These are phyloP conservation scores for Acanthamoeba rhysodes DNA, from an alignment of 208 protist genomes.

Conservation along the genomic window DNA sequence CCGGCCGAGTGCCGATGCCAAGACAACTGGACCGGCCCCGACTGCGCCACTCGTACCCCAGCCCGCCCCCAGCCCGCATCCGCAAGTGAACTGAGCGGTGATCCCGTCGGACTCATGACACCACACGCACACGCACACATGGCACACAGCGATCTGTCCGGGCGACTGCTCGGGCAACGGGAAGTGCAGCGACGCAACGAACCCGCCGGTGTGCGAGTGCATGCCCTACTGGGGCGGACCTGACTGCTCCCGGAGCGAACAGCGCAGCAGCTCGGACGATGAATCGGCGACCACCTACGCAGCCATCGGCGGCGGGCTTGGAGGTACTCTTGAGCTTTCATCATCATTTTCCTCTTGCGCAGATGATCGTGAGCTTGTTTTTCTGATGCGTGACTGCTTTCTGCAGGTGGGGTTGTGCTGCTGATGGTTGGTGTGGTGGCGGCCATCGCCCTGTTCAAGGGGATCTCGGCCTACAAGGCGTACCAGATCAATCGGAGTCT, in stretches of 20 bases:
- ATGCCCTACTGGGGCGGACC: neutral
- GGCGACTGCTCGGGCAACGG: neutral
- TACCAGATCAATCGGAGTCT: neutral
- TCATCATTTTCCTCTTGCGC: neutral
- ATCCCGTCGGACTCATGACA: too few species aligned
- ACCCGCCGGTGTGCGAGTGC: neutral
- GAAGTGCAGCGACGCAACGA: neutral
- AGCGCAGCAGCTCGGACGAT: neutral
- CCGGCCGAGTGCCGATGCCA: neutral
- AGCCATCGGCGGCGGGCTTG: neutral
- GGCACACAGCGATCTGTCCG: neutral
- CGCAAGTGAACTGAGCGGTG: too few species aligned
- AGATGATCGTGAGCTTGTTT: too few species aligned
- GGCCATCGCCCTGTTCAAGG: neutral
- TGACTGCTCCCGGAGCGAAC: neutral
- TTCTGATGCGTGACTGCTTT: too few species aligned
- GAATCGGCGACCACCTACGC: neutral
- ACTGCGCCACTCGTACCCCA: slow-evolving; percentile 15
- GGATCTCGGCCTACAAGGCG: neutral
- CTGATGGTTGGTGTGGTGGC: neutral
- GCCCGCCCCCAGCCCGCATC: too few species aligned
- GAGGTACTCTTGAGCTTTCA: neutral
- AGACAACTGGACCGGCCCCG: neutral
- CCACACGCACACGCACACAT: too few species aligned
- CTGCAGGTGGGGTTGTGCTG: neutral